These are phyloP conservation scores for Dianthus caryophyllus DNA, from an alignment of 148 eudicot species.

Conservation along the genomic window DNA sequence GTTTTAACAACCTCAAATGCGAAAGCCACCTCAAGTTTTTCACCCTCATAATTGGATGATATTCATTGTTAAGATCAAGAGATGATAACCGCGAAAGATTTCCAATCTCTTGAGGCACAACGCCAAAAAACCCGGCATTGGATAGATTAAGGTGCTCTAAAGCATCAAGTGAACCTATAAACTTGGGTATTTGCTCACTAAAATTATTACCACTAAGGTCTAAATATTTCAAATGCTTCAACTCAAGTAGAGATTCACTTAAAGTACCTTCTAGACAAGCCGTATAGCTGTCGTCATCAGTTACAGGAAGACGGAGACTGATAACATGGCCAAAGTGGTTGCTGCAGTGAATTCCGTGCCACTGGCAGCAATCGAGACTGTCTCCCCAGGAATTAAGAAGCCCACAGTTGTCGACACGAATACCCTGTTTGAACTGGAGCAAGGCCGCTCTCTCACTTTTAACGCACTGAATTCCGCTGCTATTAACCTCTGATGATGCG, in stretches of 20 bases:
- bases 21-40: constrained; percentile 8
- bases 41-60: neutral
- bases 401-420: constrained; percentile 13
- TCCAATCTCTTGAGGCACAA: no score
- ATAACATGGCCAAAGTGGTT: no score
- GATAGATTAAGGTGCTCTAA: no score
- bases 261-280: constrained; percentile 19
- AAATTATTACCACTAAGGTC: constrained; percentile 18
- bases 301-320: no score
- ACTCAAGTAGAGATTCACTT: neutral
- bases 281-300: neutral
- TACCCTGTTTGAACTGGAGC: no score
- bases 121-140: no score
- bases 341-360: no score
- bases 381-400: constrained; percentile 12
- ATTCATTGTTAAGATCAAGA: neutral
- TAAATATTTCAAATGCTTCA: constrained; percentile 17
- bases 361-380: constrained; percentile 16
- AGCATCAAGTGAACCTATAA: constrained; percentile 13
- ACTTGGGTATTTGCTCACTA: neutral
- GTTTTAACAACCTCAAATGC: neutral
- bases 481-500: no score
- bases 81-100: no score
- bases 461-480: no score
- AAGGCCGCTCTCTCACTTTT: no score